These are phyloP conservation scores for Prunus mira DNA, from an alignment of 306 rosid genomes.

Conservation along the genomic window DNA sequence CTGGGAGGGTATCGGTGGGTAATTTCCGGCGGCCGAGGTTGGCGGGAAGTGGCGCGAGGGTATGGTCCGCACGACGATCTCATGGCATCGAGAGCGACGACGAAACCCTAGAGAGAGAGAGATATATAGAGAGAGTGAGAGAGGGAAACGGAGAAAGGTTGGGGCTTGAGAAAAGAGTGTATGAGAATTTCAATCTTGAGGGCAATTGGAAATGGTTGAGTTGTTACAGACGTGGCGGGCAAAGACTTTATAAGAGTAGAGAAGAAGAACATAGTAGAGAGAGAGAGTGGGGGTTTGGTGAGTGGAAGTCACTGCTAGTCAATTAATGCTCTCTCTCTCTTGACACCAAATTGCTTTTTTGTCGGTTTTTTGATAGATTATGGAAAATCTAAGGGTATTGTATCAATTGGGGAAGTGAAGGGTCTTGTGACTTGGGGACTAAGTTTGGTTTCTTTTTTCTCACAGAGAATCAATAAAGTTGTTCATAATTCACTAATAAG, in stretches of 20 bases:
- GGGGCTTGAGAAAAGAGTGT: background rate
- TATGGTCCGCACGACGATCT: slow-evolving; percentile 3
- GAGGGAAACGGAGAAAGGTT: background rate
- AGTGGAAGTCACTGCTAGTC: background rate
- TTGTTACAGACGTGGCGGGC: background rate
- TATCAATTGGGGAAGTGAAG: background rate
- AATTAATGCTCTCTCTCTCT: background rate
- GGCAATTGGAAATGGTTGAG: background rate
- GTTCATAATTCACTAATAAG: background rate
- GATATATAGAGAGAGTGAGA: background rate
- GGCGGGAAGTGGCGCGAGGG: background rate
- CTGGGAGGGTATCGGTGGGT: background rate
- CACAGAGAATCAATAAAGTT: background rate
- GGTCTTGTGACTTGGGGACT: background rate
- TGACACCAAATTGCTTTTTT: background rate
- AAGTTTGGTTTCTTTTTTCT: background rate
- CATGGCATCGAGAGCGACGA: slow-evolving; percentile 36
- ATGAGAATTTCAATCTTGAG: background rate
- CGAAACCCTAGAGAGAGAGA: slow-evolving; percentile 32
- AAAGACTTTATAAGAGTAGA: background rate
- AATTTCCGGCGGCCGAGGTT: slow-evolving; percentile 3
- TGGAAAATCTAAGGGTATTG: background rate
- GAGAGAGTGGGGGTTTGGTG: background rate
- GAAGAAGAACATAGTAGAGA: no score
- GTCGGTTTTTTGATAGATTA: background rate